These are phyloP conservation scores for Trypanosoma platydactyli DNA, from an alignment of 208 protist species.

Conservation along the genomic window DNA sequence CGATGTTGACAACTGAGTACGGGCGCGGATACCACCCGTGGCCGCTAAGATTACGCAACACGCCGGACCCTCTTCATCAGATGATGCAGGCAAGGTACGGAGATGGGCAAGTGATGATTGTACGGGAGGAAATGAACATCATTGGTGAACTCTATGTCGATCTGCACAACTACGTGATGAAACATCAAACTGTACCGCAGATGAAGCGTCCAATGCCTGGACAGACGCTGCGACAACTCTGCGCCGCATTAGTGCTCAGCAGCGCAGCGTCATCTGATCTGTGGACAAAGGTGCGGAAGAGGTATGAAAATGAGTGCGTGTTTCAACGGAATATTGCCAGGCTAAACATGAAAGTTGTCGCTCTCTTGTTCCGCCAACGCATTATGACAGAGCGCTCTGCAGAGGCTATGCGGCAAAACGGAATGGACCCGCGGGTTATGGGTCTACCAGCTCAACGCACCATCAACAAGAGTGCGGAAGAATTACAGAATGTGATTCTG, in stretches of 20 bases:
- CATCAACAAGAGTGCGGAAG: slow-evolving; percentile 63
- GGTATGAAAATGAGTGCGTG: slow-evolving; percentile 55
- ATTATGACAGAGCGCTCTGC: slow-evolving; percentile 63
- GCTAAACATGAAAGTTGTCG: slow-evolving; percentile 54
- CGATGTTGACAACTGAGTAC: slow-evolving; percentile 86
- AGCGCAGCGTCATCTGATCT: slow-evolving; percentile 54
- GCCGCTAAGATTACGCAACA: slow-evolving; percentile 86
- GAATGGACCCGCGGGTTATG: slow-evolving; percentile 63
- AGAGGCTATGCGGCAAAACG: slow-evolving; percentile 48
- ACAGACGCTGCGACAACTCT: slow-evolving; percentile 46
- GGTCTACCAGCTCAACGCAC: slow-evolving; percentile 54
- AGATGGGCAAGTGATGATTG: slow-evolving; percentile 43
- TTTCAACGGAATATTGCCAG: slow-evolving; percentile 48
- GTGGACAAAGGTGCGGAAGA: slow-evolving; percentile 58
- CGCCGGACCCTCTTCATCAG: slow-evolving; percentile 67
- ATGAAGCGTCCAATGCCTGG: slow-evolving; percentile 50
- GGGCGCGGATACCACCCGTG: slow-evolving; percentile 84
- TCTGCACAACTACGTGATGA: slow-evolving; percentile 62
- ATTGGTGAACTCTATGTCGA: slow-evolving; percentile 68
- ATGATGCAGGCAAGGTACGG: slow-evolving; percentile 74
- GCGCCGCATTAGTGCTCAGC: slow-evolving; percentile 57
- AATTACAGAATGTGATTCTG: slow-evolving; percentile 42
- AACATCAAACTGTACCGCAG: slow-evolving; percentile 43
- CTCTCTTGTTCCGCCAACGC: slow-evolving; percentile 70
- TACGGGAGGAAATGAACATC: slow-evolving; percentile 65